Evolutionary conservation across 768 basidiomycete species (phyloP), one percentile per base, ranked within the genome.

Genomic region (Lactifluus volemus): DNA sequence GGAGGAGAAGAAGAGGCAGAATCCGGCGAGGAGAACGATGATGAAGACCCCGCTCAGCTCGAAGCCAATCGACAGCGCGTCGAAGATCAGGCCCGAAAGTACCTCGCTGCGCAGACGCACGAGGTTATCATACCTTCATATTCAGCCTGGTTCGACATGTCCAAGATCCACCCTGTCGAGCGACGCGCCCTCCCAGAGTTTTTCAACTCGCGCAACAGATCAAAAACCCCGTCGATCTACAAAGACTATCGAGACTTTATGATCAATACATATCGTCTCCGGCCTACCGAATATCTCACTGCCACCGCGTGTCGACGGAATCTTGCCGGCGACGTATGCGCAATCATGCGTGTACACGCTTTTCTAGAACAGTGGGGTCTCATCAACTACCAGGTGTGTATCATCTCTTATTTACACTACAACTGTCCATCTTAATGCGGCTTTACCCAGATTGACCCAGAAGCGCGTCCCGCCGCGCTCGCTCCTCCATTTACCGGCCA

Each of bases 231-330:
- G 0, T 80, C 90, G 19, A 93, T 98, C 63, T 99, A 98, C 79
- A 98, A 98, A 73, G 96, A 99, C 72, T 99, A 99, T 70, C 85
- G 97, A 62, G 96, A 99, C 78, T 99, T 99, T 68, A 99, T 99
- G 96, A 84, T 99, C 73, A 98, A 99, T 76, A 94, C 97, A 1
- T 98, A 98, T 74, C 81, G 97, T 53, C 79, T 99, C 42, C 81
- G 97, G 53, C 97, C 97, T 1, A 82, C 82, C 25, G 97, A 99
- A 72, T 99, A 99, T 68, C 81, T 99, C 60, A 99, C 97, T 17
- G 91, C 98, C 60, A 99, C 97, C 1, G 96, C 96, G 1, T 99
- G 97, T 71, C 74, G 97, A 70, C 77, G 97, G 65, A 99, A 99
- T 74, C 74, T 99, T 65, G 96, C 96, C 5, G 97, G 97, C 49